These are phyloP conservation scores for Sanguinoderma infundibulare DNA, from an alignment of 1,284 basidiomycete species.

Conservation along the genomic window DNA sequence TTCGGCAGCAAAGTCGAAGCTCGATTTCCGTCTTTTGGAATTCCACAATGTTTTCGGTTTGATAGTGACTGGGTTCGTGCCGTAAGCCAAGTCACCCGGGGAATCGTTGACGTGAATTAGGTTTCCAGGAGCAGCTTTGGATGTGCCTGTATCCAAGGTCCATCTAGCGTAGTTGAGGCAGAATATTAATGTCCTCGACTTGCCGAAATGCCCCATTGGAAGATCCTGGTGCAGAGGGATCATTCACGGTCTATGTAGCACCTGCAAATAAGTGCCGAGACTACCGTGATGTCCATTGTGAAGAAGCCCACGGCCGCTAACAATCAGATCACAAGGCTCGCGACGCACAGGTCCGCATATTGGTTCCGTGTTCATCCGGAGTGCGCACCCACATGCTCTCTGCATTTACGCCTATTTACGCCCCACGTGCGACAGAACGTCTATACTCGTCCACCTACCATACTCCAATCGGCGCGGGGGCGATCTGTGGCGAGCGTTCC, in stretches of 20 bases:
- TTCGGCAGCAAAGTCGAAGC: background rate
- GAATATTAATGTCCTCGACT: background rate
- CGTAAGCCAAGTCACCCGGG: background rate
- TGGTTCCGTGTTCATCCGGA: background rate
- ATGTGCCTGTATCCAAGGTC: background rate
- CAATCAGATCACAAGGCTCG: constrained; percentile 17
- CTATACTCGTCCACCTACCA: background rate
- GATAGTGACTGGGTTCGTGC: background rate
- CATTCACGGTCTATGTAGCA: background rate
- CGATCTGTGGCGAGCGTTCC: constrained; percentile 5
- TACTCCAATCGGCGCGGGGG: background rate
- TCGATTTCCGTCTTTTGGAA: background rate
- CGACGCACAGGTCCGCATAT: constrained; percentile 10
- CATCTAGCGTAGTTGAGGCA: background rate
- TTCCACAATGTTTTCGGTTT: background rate
- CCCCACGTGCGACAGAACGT: background rate
- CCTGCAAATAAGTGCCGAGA: constrained; percentile 16
- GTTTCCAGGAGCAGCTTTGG: background rate
- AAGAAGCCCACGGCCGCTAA: constrained; percentile 8
- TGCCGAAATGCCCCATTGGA: constrained; percentile 7
- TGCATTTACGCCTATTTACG: background rate
- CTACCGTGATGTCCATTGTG: constrained; percentile 7
- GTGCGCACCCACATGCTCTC: background rate
- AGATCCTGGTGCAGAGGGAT: constrained; percentile 8
- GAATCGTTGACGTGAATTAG: background rate